Percentiles rank a stretch among this genome's conserved stretches.
These are phyloP conservation scores for Aspergillus homomorphus DNA, from an alignment of 495 filamentous ascomycete genomes.

Conservation along the genomic window DNA sequence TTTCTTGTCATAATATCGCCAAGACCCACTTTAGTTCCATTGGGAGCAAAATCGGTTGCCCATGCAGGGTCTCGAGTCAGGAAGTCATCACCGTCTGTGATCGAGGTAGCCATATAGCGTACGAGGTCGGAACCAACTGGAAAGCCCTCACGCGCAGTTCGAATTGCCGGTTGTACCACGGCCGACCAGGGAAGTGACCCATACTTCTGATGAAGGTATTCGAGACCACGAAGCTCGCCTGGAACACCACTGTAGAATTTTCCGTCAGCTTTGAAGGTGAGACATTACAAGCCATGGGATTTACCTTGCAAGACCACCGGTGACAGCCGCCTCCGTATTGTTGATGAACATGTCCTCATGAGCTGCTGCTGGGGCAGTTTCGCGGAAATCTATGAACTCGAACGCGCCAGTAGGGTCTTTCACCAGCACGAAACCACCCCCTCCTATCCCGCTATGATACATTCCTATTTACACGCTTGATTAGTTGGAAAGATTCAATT, in stretches of 20 bases:
- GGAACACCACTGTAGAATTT: slow-evolving; percentile 61
- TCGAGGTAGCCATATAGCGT: slow-evolving; percentile 58
- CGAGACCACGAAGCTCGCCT: slow-evolving; percentile 75
- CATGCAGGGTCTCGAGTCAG: slow-evolving; percentile 69
- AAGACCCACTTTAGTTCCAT: slow-evolving; percentile 63
- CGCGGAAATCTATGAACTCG: slow-evolving; percentile 81
- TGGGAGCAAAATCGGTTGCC: slow-evolving; percentile 85
- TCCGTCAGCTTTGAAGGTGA: neutral
- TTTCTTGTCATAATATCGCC: slow-evolving; percentile 75
- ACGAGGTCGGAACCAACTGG: slow-evolving; percentile 65
- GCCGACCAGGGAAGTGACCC: slow-evolving; percentile 67
- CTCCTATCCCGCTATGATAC: slow-evolving; percentile 86
- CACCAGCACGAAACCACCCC: slow-evolving; percentile 85
- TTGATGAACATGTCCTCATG: slow-evolving; percentile 76
- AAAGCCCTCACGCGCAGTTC: slow-evolving; percentile 75
- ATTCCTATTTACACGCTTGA: slow-evolving; percentile 46
- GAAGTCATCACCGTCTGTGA: slow-evolving; percentile 52
- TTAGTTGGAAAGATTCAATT: neutral
- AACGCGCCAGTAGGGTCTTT: slow-evolving; percentile 60
- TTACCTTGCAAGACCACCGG: slow-evolving; percentile 65
- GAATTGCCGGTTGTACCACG: slow-evolving; percentile 67
- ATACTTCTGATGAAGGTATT: slow-evolving; percentile 71
- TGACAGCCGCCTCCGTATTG: slow-evolving; percentile 44
- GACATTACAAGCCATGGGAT: neutral
- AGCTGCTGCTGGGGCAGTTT: slow-evolving; percentile 76